phyloP scores from a whole-genome alignment of 768 basidiomycete species.

The Tylopilus intermedius region DNA sequence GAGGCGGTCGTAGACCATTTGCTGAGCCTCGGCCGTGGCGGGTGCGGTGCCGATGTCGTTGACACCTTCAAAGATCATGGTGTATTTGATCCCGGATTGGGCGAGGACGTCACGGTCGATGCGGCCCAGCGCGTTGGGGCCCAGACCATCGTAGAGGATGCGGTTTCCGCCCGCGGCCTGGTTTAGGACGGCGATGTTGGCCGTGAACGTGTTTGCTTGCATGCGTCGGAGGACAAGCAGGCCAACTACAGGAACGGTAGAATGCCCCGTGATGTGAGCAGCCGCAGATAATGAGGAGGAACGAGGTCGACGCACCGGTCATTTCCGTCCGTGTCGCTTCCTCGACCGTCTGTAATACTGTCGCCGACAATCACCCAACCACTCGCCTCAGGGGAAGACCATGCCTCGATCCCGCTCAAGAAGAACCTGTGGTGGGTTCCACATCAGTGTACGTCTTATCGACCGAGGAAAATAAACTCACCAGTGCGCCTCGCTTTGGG shows the following conservation, averaged over 20 bases:
- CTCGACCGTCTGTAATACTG: slow-evolving; percentile 3
- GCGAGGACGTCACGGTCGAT: slow-evolving; percentile 3
- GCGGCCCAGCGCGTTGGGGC: background rate
- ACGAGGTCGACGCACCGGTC: background rate
- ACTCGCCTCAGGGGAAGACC: background rate
- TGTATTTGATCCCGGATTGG: slow-evolving; percentile 6
- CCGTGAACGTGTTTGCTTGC: no score
- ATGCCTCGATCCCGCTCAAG: background rate
- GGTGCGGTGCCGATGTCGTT: slow-evolving; percentile 6
- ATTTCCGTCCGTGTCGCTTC: slow-evolving; percentile 2
- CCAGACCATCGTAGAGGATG: no score
- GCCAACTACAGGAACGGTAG: no score
- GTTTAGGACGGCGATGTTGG: no score
- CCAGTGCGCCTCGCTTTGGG: no score
- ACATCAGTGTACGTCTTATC: background rate
- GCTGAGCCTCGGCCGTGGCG: no score
- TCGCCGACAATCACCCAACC: slow-evolving; percentile 3
- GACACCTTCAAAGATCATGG: slow-evolving; percentile 8
- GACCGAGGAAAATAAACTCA: background rate
- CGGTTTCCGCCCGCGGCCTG: no score
- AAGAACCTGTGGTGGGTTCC: slow-evolving; percentile 12
- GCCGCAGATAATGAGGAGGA: background rate
- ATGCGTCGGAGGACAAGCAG: no score
- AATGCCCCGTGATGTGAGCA: background rate
- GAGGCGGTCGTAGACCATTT: no score